phyloP scores from a whole-genome alignment of 1,284 basidiomycete species.

The Coniferiporia weirii region DNA sequence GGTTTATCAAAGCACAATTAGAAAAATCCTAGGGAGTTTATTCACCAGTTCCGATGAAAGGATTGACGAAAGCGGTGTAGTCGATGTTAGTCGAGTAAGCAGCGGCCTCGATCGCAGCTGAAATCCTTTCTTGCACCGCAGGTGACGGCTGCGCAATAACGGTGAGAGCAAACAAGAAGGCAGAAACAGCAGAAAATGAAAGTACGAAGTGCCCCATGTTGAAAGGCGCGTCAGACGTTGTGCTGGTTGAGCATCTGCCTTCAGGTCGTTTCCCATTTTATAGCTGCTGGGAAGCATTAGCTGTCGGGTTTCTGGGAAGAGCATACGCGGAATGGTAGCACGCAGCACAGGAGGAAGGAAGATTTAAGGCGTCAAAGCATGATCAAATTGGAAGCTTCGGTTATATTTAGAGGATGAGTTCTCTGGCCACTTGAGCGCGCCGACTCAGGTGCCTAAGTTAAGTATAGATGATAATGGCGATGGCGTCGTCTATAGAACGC shows the following conservation, averaged over 20 bases:
- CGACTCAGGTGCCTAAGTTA: neutral
- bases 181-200: neutral
- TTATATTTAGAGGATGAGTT: neutral
- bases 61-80: slow-evolving; percentile 64
- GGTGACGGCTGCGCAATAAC: slow-evolving; percentile 52
- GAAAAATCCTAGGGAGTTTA: slow-evolving; percentile 36
- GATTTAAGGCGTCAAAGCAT: neutral
- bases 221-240: neutral
- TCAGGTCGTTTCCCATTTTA: too few relatives aligned
- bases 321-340: neutral
- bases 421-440: neutral
- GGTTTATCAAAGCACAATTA: slow-evolving; percentile 25
- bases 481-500: neutral
- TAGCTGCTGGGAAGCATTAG: too few relatives aligned
- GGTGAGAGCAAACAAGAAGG: neutral
- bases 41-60: slow-evolving; percentile 61
- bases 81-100: slow-evolving; percentile 41
- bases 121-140: slow-evolving; percentile 51
- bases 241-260: neutral
- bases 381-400: neutral
- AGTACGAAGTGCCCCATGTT: neutral
- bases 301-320: too few relatives aligned
- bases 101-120: slow-evolving; percentile 52
- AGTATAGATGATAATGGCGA: neutral
- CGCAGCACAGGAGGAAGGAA: neutral